Evolutionary conservation across 805 yeast species (phyloP).

Genomic region (Hermanozyma aechmeae): DNA sequence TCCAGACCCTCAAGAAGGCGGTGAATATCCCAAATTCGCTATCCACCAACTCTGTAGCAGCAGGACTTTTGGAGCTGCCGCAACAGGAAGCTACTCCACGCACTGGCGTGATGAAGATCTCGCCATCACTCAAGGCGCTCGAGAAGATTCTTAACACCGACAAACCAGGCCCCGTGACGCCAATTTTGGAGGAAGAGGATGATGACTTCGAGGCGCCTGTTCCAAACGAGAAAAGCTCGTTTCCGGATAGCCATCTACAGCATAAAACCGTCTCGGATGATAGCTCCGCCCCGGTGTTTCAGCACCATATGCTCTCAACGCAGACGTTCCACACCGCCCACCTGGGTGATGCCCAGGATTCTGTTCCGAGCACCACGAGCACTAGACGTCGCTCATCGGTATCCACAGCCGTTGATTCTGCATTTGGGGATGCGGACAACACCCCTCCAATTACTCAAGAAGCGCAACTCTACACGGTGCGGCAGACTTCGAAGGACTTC

Average conservation of each 20-base stretch:
- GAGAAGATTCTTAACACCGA: conserved; percentile 20
- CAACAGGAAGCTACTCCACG: conserved; percentile 1
- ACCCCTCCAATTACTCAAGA: conserved; percentile 17
- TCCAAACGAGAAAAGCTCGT: no score
- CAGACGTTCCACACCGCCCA: conserved; percentile 22
- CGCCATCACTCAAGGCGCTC: conserved; percentile 34
- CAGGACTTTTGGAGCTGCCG: conserved; percentile 5
- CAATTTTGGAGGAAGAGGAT: conserved; percentile 10
- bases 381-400: no score
- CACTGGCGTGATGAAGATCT: conserved; percentile 24
- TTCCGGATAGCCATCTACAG: no score
- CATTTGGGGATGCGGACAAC: conserved; percentile 12
- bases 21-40: conserved; percentile 18
- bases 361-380: no score
- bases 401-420: conserved; percentile 12
- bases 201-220: no score
- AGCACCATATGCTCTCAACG: no score
- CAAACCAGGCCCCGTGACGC: conserved; percentile 2
- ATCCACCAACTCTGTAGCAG: conserved; percentile 17
- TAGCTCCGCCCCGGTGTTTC: no score
- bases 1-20: conserved; percentile 16
- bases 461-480: conserved; percentile 16
- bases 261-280: no score
- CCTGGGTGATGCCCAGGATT: conserved; percentile 4
- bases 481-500: conserved; percentile 4